phyloP scores from a whole-genome alignment of 768 basidiomycete genomes.

The Tephrocybe sp. region DNA sequence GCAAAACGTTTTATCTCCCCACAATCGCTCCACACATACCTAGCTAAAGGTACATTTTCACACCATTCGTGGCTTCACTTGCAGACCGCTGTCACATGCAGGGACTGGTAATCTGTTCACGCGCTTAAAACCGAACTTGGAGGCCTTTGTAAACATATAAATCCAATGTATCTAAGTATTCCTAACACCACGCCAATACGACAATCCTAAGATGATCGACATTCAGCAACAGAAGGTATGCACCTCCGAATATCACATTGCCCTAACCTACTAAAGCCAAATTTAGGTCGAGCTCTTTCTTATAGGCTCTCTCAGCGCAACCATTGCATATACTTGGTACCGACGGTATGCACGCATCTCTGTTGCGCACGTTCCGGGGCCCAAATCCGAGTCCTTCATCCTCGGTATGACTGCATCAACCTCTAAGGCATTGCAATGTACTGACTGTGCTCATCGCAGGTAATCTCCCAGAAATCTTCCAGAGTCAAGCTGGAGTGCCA shows the following conservation, averaged over 20 bases:
- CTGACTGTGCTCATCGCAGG: conserved; percentile 27
- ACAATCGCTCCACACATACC: too few species aligned
- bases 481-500: conserved; percentile 46
- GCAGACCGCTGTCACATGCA: not conserved
- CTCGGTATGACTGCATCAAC: conserved; percentile 32
- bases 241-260: not conserved
- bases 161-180: not conserved
- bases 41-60: too few species aligned
- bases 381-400: conserved; percentile 43
- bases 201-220: conserved; percentile 1
- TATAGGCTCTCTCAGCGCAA: conserved; percentile 10
- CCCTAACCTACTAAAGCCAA: not conserved
- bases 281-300: conserved; percentile 9
- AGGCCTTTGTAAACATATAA: too few species aligned
- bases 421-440: not conserved
- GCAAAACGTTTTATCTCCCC: not conserved
- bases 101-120: not conserved
- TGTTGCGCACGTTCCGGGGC: conserved; percentile 45
- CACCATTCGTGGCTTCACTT: not conserved
- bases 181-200: not conserved
- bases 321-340: conserved; percentile 27
- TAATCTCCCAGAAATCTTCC: conserved; percentile 46
- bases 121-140: not conserved
- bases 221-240: conserved; percentile 1
- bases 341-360: conserved; percentile 35